Percentiles rank a stretch among this genome's conserved stretches.
Conservation (phyloP, 1,139 yeast species). For the Candida sp. region DNA sequence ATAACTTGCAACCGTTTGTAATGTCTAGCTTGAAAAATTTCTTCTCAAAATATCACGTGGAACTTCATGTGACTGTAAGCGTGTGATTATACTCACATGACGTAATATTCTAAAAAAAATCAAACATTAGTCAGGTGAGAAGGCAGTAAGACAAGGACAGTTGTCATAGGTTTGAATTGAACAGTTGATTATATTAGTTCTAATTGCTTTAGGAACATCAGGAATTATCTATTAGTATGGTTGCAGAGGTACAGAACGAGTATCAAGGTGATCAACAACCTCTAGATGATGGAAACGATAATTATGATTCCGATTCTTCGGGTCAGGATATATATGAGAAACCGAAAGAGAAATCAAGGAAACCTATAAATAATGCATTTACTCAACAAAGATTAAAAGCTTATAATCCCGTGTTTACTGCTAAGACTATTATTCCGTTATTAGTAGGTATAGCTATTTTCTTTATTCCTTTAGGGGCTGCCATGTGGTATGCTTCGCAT, state of each 20-base stretch:
- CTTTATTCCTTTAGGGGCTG: constrained; percentile 90
- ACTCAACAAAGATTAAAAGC: constrained; percentile 53
- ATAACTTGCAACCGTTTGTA: too few species aligned
- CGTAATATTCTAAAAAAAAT: too few species aligned
- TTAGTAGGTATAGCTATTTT: constrained; percentile 74
- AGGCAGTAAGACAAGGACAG: too few species aligned
- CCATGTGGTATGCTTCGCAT: constrained; percentile 78
- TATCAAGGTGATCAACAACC: background rate
- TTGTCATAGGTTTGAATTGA: too few species aligned
- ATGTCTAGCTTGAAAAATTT: too few species aligned
- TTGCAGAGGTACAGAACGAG: background rate
- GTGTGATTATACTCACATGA: too few species aligned
- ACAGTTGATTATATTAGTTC: too few species aligned
- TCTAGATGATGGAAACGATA: background rate
- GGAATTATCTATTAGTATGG: background rate
- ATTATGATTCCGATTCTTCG: constrained; percentile 17
- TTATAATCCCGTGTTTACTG: constrained; percentile 78
- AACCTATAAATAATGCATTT: constrained; percentile 61
- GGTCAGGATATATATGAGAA: constrained; percentile 14
- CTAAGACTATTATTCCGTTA: constrained; percentile 82
- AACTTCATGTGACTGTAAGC: too few species aligned
- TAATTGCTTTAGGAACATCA: background rate
- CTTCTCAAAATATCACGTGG: too few species aligned
- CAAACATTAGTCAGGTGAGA: too few species aligned
- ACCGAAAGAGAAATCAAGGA: constrained; percentile 39